Evolutionary conservation across 805 yeast genomes (phyloP).

Genomic region (Ogataea nonfermentans): DNA sequence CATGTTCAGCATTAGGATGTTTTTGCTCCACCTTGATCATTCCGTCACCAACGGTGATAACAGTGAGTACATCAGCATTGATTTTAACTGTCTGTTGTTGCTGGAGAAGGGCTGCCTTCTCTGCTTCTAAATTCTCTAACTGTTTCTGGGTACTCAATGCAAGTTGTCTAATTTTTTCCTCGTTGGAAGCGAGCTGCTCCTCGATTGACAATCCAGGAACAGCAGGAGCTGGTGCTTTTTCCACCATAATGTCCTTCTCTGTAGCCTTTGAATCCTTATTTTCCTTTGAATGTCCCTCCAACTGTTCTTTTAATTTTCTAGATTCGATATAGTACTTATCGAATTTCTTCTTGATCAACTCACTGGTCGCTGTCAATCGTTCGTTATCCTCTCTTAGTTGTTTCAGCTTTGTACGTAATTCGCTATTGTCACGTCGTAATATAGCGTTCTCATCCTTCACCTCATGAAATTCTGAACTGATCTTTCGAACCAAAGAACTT

Average conservation of each 20-base stretch:
- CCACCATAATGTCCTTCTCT: not conserved
- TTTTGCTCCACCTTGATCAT: slow-evolving; percentile 19
- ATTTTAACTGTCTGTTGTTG: slow-evolving; percentile 4
- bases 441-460: slow-evolving; percentile 9
- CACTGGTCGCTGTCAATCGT: slow-evolving; percentile 8
- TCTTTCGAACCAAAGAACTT: slow-evolving; percentile 12
- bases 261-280: not conserved
- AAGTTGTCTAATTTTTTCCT: slow-evolving; percentile 10
- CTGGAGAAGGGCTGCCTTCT: slow-evolving; percentile 9
- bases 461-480: slow-evolving; percentile 13
- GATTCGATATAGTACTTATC: slow-evolving; percentile 20
- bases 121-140: slow-evolving; percentile 8
- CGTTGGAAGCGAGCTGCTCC: slow-evolving; percentile 11
- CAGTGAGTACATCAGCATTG: slow-evolving; percentile 10
- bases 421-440: slow-evolving; percentile 7
- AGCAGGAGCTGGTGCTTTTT: not conserved
- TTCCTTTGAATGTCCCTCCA: slow-evolving; percentile 1
- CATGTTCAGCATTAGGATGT: slow-evolving; percentile 4
- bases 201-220: slow-evolving; percentile 3
- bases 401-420: slow-evolving; percentile 1
- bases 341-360: slow-evolving; percentile 17
- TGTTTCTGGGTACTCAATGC: slow-evolving; percentile 10
- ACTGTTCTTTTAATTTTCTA: slow-evolving; percentile 10
- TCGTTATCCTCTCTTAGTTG: slow-evolving; percentile 11
- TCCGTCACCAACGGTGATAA: slow-evolving; percentile 19